Conservation (phyloP, 306 rosid genomes). For the Casuarina equisetifolia region DNA sequence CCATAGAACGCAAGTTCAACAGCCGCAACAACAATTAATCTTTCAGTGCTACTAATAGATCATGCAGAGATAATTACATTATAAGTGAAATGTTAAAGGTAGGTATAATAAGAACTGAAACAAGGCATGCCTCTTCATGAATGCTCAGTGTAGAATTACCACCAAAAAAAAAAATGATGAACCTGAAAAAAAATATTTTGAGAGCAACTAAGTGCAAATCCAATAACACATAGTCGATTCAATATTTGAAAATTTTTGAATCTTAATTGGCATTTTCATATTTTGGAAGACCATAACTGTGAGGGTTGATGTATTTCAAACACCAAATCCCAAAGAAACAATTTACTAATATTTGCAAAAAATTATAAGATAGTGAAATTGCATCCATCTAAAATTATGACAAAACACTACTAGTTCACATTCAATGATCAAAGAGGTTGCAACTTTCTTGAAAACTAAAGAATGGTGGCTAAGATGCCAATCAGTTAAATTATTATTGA, state of each 20-base stretch:
- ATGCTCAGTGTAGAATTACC: neutral
- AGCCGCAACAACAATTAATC: constrained; percentile 85
- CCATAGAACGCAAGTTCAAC: constrained; percentile 81
- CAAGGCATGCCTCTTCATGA: neutral
- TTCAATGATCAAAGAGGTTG: too few relatives aligned
- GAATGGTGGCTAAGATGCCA: neutral
- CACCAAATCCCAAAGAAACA: neutral
- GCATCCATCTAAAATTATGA: too few relatives aligned
- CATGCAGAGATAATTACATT: neutral
- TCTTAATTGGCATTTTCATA: neutral
- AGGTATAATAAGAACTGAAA: neutral
- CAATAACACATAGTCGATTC: neutral
- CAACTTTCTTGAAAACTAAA: neutral
- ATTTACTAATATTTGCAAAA: neutral
- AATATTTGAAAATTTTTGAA: neutral
- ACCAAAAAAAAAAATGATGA: neutral
- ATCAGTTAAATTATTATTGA: neutral
- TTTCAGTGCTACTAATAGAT: constrained; percentile 80
- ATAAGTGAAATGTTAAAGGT: neutral
- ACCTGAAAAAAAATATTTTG: neutral
- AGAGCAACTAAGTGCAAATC: neutral
- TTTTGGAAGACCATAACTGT: neutral
- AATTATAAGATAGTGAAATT: too few relatives aligned
- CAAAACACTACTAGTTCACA: too few relatives aligned
- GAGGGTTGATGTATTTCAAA: neutral